These are phyloP conservation scores for Beauveria pseudobassiana DNA, from an alignment of 2,329 filamentous ascomycete species.

Conservation along the genomic window DNA sequence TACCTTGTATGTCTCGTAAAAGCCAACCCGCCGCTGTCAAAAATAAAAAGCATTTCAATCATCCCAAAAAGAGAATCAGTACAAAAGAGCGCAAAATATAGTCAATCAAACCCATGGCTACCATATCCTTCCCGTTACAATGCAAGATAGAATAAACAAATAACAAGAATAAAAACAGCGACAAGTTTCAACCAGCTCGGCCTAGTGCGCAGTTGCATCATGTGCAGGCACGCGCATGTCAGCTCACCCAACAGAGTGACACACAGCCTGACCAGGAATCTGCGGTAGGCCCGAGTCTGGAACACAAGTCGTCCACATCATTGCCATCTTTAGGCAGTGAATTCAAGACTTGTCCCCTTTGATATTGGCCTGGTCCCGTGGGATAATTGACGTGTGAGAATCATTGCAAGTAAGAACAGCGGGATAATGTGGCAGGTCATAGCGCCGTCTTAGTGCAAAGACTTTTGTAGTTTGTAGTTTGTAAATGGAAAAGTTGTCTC, in stretches of 20 bases:
- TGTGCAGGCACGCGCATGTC: not conserved
- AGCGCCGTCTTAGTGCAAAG: not conserved
- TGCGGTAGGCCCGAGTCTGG: not conserved
- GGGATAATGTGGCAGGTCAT: not conserved
- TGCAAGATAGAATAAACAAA: not conserved
- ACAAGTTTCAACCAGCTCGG: not conserved
- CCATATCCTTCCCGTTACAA: constrained; percentile 8
- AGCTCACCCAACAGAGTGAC: not conserved
- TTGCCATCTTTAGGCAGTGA: not conserved
- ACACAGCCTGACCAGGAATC: not conserved
- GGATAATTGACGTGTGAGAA: not conserved
- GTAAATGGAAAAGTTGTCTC: not conserved
- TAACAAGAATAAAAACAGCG: constrained; percentile 4
- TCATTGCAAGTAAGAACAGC: not conserved
- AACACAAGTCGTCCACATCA: not conserved
- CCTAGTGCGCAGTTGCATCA: not conserved
- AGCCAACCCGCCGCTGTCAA: constrained; percentile 15
- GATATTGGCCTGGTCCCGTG: not conserved
- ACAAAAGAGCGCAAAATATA: not conserved
- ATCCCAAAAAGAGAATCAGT: not conserved
- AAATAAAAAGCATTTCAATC: constrained; percentile 13
- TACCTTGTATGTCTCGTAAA: constrained; percentile 3
- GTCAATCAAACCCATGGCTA: not conserved
- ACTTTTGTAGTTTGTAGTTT: not conserved
- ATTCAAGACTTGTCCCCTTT: not conserved